Conservation (phyloP, 495 filamentous ascomycete genomes). For the Recurvomyces mirabilis region DNA sequence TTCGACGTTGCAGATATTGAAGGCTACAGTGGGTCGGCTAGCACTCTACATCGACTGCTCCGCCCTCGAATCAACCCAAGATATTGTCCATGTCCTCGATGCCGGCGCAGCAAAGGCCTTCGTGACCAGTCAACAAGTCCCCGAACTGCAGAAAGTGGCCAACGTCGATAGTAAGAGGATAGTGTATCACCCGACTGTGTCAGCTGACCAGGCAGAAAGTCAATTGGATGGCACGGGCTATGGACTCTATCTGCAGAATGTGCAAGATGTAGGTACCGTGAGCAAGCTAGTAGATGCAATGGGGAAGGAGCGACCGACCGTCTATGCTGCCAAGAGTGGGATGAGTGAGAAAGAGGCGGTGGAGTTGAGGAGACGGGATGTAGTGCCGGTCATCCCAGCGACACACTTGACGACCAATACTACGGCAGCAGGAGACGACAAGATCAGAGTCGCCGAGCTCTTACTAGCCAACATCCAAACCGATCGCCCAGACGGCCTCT, state of each 20-base stretch:
- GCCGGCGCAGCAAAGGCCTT: conserved; percentile 81
- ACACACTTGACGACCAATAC: conserved; percentile 52
- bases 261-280: conserved; percentile 34
- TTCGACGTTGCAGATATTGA: conserved; percentile 54
- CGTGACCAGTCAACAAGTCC: conserved; percentile 43
- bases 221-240: conserved; percentile 41
- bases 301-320: conserved; percentile 33
- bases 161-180: conserved; percentile 48
- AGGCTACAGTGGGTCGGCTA: conserved; percentile 53
- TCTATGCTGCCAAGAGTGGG: conserved; percentile 39
- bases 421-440: conserved; percentile 36
- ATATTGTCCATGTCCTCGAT: conserved; percentile 71
- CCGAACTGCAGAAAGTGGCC: conserved; percentile 48
- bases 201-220: conserved; percentile 41
- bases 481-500: conserved; percentile 74
- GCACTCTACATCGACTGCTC: conserved; percentile 69
- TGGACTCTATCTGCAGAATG: conserved; percentile 37
- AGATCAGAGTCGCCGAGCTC: conserved; percentile 56
- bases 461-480: conserved; percentile 58
- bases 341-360: conserved; percentile 35
- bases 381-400: conserved; percentile 69
- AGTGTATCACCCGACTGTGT: conserved; percentile 31
- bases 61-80: conserved; percentile 50
- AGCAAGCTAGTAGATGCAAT: conserved; percentile 36
- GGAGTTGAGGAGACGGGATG: conserved; percentile 43